Base-by-base conservation (phyloP, 768 basidiomycete species). In the Boletus rex-veris region DNA sequence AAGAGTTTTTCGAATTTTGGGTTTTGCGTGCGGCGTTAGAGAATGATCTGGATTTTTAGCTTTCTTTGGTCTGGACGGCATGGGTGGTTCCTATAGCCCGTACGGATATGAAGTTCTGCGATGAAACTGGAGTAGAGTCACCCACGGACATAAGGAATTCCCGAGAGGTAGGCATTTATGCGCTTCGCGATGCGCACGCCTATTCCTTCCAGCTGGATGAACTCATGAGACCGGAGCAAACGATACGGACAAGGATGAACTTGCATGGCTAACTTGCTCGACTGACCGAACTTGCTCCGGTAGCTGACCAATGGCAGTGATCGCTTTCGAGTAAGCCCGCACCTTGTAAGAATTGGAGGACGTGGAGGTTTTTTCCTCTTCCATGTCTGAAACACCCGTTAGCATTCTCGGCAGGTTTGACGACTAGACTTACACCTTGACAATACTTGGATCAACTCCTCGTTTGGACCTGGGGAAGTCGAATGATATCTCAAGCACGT, bases 311-410 rank as follows among this genome's bases (percentile, higher is more conserved):
- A 84, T 71, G 30, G 67, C 68, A 8, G 65, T 67, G 49, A 84
- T 80, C 4, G 82, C 82, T 52, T 66, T 74, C 41, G 69, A 66
- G 57, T 79, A 83, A 19, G 81, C 79, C 49, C 74, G 72, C 16
- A 82, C 65, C 69, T 80, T 82, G 71, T 73, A 82, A 5, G 55
- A 54, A 54, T 81, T 83, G n/a, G 69, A 52, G 19, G 61, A 52
- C 4, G 60, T 35, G 12, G 69, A 70, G 7, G 58, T 44, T n/a
- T 73, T 68, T 57, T 82, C 81, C 16, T 75, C 73, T 43, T 75
- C 63, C 64, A 75, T 73, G 62, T 76, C 81, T 61, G 41, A 24
- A 21, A 31, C 37, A 47, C 26, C 26, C 35, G 33, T 55, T 9
- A 58, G 53, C 24, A 42, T 41, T 14, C 7, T 10, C 3, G 21